Evolutionary conservation across 2,329 filamentous ascomycete species (phyloP).

Genomic region (Colletotrichum magnum): DNA sequence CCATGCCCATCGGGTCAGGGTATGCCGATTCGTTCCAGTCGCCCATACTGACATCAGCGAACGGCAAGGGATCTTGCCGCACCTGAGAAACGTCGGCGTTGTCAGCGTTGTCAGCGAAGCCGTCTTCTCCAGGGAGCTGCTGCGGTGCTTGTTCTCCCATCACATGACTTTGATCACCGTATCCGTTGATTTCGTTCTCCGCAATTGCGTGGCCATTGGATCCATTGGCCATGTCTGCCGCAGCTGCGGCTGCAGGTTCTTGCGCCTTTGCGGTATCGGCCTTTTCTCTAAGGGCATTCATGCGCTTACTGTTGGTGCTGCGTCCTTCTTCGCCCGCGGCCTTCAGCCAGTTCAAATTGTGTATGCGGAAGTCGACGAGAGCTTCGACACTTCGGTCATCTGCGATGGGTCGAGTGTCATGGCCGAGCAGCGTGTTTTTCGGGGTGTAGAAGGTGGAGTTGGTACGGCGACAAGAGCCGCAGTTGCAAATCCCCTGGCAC

Average conservation of each 20-base stretch:
- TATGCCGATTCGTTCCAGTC: slow-evolving; percentile 55
- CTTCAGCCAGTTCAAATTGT: slow-evolving; percentile 88
- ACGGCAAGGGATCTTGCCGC: slow-evolving; percentile 40
- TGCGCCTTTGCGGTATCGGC: slow-evolving; percentile 71
- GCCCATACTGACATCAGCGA: slow-evolving; percentile 47
- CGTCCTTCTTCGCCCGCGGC: slow-evolving; percentile 70
- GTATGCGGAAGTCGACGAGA: slow-evolving; percentile 90
- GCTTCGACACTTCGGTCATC: slow-evolving; percentile 92
- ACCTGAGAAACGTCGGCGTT: slow-evolving; percentile 16
- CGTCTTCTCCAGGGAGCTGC: slow-evolving; percentile 30
- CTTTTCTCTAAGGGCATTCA: slow-evolving; percentile 69
- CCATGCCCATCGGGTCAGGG: slow-evolving; percentile 64
- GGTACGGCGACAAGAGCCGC: slow-evolving; percentile 79
- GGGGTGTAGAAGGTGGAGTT: slow-evolving; percentile 87
- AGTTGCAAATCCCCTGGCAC: slow-evolving; percentile 90
- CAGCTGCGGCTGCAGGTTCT: slow-evolving; percentile 48
- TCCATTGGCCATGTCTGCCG: slow-evolving; percentile 44
- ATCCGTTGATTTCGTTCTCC: slow-evolving; percentile 43
- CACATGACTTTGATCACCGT: slow-evolving; percentile 53
- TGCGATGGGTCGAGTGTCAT: slow-evolving; percentile 91
- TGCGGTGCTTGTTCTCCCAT: slow-evolving; percentile 43
- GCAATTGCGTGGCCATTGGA: slow-evolving; percentile 8
- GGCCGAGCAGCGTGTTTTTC: slow-evolving; percentile 88
- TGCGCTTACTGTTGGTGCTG: slow-evolving; percentile 69
- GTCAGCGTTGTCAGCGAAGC: slow-evolving; percentile 7